Evolutionary conservation across 208 protist species (phyloP), one percentile per base, ranked within the genome.

Genomic region (Phytomonas serpens): DNA sequence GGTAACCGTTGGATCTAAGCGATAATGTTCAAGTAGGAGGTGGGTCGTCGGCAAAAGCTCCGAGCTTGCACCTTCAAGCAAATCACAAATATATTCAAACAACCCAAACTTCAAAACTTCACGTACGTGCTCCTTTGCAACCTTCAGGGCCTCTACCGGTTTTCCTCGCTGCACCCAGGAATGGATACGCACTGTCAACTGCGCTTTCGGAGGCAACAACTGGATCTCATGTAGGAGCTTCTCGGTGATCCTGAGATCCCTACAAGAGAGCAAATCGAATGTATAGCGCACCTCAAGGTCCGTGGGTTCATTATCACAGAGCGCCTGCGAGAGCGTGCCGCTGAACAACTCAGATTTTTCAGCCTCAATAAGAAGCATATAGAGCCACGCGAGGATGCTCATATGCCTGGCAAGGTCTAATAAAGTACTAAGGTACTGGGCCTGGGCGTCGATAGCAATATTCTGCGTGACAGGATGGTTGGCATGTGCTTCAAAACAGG

Each of bases 401-500:
- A 82, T 84, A 51, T 84, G 61, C 37, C 42, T 62, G n/a, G 84
- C 69, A 13, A 76, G 76, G 10, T 69, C 66, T n/a, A 91, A 74
- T n/a, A 88, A 34, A 47, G 69, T 76, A 51, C 69, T 32, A 36
- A 93, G 75, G 23, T 87, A 71, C 51, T 83, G 34, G 13, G 85
- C 85, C 71, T 93, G 88, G 9, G 80, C 76, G 67, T 86, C 80
- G 16, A 83, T 68, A 19, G 85, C 88, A 3, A 13, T 77, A 0
- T 72, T 52, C 37, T 68, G 67, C 13, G 69, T 83, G 9, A 80
- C 69, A 13, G 71, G 64, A 40, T 61, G 32, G 36, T 14, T 5
- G 63, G 52, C 10, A 14, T 61, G 34, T n/a, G 72, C 66, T 14
- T 64, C n/a, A 57, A 76, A 32, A 31, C 61, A 64, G 68, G 42